Evolutionary conservation across 164 flowering plant species (phyloP), one percentile per base, ranked within the genome.

Genomic region (Brasenia schreberi): DNA sequence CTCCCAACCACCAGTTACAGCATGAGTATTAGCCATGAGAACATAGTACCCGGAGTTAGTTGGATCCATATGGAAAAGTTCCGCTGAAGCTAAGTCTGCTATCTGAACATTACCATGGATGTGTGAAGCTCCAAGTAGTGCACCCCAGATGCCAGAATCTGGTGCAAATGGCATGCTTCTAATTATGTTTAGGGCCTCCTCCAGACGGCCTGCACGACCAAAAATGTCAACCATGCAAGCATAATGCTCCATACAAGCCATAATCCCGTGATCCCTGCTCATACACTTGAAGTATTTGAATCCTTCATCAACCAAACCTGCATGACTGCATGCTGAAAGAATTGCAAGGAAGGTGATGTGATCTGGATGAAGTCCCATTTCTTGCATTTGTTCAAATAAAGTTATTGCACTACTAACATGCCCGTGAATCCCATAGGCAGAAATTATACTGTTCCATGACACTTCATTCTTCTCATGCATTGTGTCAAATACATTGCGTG

Each of bases 91-190:
- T 61, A 83, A 64, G 74, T 86, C 84, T 49, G 94, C 94, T 44
- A 87, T 80, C 67, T 87, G 90, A 43, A 84, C 83, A 69, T 90
- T 77, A 19, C 86, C 84, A 74, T 88, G 87, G 16, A 84, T 71
- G 66, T 84, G 71, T 61, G 87, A 87, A 43, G 98, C 96, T 42
- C 94, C 98, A 52, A 93, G 83, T 70, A 92, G 67, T 19, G 97
- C 83, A n/a, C 90, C 94, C 98, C 98, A 92, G 44, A 85, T 77
- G 63, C 90, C 96, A 16, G 85, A 85, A 81, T 90, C 92, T 53
- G 93, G 80, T 39, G 76, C 43, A 66, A 90, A 86, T 42, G 96
- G 92, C 92, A 90, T 88, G 73, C 73, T 70, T 39, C 73, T 70
- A 64, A 93, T 85, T 45, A 85, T 67, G 45, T 73, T 68, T 27